Evolutionary conservation across 441 rosid species (phyloP).

Genomic region (Sinapis alba): DNA sequence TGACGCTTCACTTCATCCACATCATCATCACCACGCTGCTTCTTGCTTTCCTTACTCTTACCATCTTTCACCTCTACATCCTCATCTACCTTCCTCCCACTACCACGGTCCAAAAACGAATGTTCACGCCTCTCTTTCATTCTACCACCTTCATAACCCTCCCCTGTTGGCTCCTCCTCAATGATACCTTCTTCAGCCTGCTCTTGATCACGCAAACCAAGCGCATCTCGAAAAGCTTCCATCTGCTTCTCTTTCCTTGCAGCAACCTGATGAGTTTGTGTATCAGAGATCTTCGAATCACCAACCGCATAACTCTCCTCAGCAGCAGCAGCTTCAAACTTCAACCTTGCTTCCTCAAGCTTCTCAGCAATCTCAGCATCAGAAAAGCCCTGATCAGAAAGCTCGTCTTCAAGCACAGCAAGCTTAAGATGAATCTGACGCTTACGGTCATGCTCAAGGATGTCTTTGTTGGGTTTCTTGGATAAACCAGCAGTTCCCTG

Average conservation of each 20-base stretch:
- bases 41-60: constrained; percentile 49
- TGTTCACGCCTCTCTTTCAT: constrained; percentile 67
- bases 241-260: constrained; percentile 95
- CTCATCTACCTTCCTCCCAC: constrained; percentile 52
- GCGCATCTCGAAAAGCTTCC: constrained; percentile 82
- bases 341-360: constrained; percentile 70
- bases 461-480: constrained; percentile 78
- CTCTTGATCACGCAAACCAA: constrained; percentile 58
- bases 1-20: constrained; percentile 36
- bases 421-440: constrained; percentile 91
- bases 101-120: constrained; percentile 70
- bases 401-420: constrained; percentile 78
- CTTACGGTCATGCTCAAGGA: constrained; percentile 89
- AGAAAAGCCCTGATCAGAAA: constrained; percentile 74
- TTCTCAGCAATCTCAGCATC: constrained; percentile 81
- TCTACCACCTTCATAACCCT: no score
- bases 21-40: constrained; percentile 40
- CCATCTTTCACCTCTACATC: constrained; percentile 45
- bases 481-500: constrained; percentile 86
- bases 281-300: constrained; percentile 66
- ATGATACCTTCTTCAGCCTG: constrained; percentile 45
- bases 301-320: constrained; percentile 43
- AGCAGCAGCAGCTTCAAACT: constrained; percentile 61
- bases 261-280: constrained; percentile 92
- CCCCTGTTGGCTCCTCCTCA: constrained; percentile 40